Evolutionary conservation across 1,139 yeast species (phyloP), one percentile per base, ranked within the genome.

Genomic region (Hyphopichia burtonii): DNA sequence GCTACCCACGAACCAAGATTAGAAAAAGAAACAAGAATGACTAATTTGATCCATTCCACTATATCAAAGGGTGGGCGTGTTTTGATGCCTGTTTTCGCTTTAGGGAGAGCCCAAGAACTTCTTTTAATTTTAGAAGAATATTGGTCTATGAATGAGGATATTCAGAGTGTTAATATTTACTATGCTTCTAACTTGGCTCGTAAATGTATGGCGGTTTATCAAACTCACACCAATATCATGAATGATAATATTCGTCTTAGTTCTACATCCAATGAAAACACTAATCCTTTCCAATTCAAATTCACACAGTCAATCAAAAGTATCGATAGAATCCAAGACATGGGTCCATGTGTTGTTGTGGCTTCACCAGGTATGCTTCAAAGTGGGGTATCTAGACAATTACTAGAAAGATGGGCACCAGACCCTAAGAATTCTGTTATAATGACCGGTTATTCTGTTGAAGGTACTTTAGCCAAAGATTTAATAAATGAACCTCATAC

Each of bases 331-430:
- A 86, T 93, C 58, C 96, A 90, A 53, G 99, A 93, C 63, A 78
- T 89, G 53, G 96, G 96, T 0, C 97, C 99, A 1, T 88, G 96
- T 52, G 99, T 93, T 28, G 93, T 94, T 65, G 80, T 93, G 34
- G 99, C 99, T 0, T 82, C 96, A 36, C 99, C 99, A 0, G 99
- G 99, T 61, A 93, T 93, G 99, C 72, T 93, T 40, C 99, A 93
- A 60, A 91, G 87, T 55, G 99, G 99, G 49, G 84, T 91, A 2
- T 90, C 97, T 0, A 76, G 99, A 54, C 95, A 88, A 52, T 71
- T 93, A 36, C 71, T 93, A 33, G 99, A 93, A 58, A 80, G 86
- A 59, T 93, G 99, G 99, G 93, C 96, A 1, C 99, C 99, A 0
- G 99, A 93, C 56, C 87, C 95, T 3, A 86, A 89, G 55, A 93